Percentiles rank a stretch among this genome's conserved stretches.
These are phyloP conservation scores for Penicillium egyptiacum DNA, from an alignment of 495 filamentous ascomycete genomes.

Conservation along the genomic window DNA sequence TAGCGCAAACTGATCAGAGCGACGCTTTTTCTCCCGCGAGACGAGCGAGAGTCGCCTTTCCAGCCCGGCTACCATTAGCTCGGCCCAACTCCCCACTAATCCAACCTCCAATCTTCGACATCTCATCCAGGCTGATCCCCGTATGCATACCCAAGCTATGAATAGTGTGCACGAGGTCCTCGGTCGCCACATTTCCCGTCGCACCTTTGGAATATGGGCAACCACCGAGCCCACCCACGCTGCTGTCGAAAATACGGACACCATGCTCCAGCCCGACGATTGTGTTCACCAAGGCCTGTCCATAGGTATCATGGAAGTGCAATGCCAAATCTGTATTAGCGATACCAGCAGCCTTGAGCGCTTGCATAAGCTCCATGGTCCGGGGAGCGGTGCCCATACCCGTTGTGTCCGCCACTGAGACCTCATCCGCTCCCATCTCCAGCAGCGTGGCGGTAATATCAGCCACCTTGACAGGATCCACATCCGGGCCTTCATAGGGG, in stretches of 20 bases:
- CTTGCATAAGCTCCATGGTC: constrained; percentile 66
- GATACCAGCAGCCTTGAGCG: constrained; percentile 73
- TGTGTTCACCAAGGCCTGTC: constrained; percentile 88
- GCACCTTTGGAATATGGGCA: constrained; percentile 94
- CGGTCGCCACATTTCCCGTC: constrained; percentile 92
- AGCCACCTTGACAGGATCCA: constrained; percentile 74
- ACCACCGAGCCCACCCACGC: constrained; percentile 87
- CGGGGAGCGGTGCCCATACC: constrained; percentile 92
- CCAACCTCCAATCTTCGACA: constrained; percentile 84
- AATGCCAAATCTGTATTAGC: constrained; percentile 78
- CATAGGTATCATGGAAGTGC: constrained; percentile 98
- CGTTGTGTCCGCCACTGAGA: constrained; percentile 91
- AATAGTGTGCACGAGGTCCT: constrained; percentile 88
- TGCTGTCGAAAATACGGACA: constrained; percentile 84
- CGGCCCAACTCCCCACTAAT: constrained; percentile 80
- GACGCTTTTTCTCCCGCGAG: constrained; percentile 31
- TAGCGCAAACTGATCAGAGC: not conserved
- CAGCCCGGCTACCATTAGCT: constrained; percentile 71
- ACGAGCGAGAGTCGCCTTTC: constrained; percentile 69
- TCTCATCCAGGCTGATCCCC: constrained; percentile 79
- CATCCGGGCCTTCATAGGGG: constrained; percentile 87
- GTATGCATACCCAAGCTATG: constrained; percentile 86
- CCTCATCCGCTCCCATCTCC: constrained; percentile 95
- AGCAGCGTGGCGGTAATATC: constrained; percentile 78
- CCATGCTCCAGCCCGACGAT: constrained; percentile 85